phyloP scores from a whole-genome alignment of 768 basidiomycete genomes.

The Mycena amicta region DNA sequence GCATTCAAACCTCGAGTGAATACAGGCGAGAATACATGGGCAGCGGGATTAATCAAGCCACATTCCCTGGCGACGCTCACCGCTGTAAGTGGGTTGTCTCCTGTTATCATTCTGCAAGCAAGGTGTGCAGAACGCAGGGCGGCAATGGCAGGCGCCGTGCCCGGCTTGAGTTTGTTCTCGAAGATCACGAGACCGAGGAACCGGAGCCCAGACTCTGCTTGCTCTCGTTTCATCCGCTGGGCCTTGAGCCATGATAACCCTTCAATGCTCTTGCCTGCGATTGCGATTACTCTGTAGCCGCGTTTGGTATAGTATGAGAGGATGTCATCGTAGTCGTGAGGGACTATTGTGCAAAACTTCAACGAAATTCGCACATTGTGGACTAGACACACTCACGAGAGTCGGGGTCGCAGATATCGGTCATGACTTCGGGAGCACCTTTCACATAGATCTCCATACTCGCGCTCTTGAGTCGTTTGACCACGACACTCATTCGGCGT shows the following conservation, averaged over 20 bases:
- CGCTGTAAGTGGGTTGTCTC: conserved; percentile 95
- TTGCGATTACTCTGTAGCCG: conserved; percentile 96
- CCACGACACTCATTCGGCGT: conserved; percentile 96
- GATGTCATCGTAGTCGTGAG: conserved; percentile 93
- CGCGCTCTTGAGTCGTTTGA: conserved; percentile 89
- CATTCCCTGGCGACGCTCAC: conserved; percentile 97
- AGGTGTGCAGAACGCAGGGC: conserved; percentile 87
- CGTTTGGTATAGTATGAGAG: conserved; percentile 95
- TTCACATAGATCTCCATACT: conserved; percentile 99
- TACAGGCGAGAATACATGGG: conserved; percentile 82
- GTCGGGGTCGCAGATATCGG: conserved; percentile 87
- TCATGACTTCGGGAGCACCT: conserved; percentile 99
- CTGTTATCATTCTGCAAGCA: conserved; percentile 97
- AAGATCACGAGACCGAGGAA: conserved; percentile 97
- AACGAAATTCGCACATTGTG: neutral
- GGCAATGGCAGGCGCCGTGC: conserved; percentile 88
- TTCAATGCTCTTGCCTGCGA: conserved; percentile 94
- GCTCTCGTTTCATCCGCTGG: conserved; percentile 94
- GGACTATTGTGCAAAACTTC: conserved; percentile 63
- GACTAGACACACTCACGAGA: conserved; percentile 65
- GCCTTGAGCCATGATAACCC: conserved; percentile 96
- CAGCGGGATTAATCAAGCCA: conserved; percentile 81
- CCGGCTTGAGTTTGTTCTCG: conserved; percentile 95
- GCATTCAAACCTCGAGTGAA: conserved; percentile 69
- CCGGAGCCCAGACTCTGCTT: conserved; percentile 86